Base-by-base conservation (phyloP, 345 rosid species). In the Pistacia vera region DNA sequence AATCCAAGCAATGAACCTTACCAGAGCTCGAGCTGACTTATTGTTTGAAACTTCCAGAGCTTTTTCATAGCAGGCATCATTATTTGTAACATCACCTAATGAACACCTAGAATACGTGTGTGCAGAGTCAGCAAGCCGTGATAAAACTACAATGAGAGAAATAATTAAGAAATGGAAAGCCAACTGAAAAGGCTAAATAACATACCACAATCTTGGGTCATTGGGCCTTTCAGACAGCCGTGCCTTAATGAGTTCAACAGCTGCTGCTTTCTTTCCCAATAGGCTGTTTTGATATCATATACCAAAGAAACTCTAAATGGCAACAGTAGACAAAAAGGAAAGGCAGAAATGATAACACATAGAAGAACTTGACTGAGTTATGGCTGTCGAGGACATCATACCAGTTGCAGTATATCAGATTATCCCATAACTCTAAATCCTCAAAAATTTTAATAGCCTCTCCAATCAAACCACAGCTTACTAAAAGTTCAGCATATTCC, bases 11-110 rank as follows among this genome's bases (percentile, higher is more conserved):
- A 73, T 44, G 41, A 58, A 66, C 77, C 57, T 78, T 82, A 95
- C 98, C 99, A 84, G 93, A 48, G 98, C 99, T 82, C 99, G 88
- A 36, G 93, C 92, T 73, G 99, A 95, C 78, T 87, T 90, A 78
- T 91, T 76, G 25, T 87, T 81, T 61, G 99, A 93, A 83, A 95
- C 95, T 84, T 95, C 97, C 83, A 95, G 78, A 69, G 98, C 99
- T 78, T 92, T 95, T 75, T 90, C 88, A 77, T 87, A 93, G 87
- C 92, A 95, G 80, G 95, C 81, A 84, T 92, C 94, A 79, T 86
- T 71, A 64, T 78, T 85, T 75, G 97, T 90, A 71, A 92, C 89
- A 86, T 93, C 97, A 48, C 99, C 99, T 72, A 95, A 79, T 30
- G 96, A 90, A 82, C 99, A 95, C 98, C 99, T 95, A 83, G 10